Percentiles rank a stretch among this genome's conserved stretches.
phyloP scores from a whole-genome alignment of 345 rosid genomes.

The Xanthoceras sorbifolium region DNA sequence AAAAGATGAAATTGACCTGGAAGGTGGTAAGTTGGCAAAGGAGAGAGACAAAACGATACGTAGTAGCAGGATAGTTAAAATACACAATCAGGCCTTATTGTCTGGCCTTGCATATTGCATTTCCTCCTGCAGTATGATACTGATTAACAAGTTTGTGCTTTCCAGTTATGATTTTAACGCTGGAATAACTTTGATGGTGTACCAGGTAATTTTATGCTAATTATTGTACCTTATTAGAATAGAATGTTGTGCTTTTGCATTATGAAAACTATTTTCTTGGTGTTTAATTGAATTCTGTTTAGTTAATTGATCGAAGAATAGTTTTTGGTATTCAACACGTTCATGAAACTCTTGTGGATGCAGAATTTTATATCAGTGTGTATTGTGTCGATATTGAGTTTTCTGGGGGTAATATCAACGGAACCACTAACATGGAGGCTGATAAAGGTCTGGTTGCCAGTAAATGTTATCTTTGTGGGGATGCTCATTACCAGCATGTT shows the following conservation, averaged over 20 bases:
- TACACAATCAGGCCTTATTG: conserved; percentile 78
- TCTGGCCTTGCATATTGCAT: conserved; percentile 91
- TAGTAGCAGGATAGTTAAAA: conserved; percentile 39
- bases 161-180: conserved; percentile 93
- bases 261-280: background rate
- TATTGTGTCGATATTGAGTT: conserved; percentile 67
- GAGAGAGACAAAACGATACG: conserved; percentile 52
- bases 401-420: conserved; percentile 69
- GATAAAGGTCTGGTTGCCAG: conserved; percentile 95
- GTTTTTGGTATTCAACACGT: conserved; percentile 10
- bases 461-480: conserved; percentile 91
- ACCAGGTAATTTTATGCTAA: conserved; percentile 62
- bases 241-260: background rate
- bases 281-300: conserved; percentile 12
- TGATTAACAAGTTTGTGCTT: conserved; percentile 91
- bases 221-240: background rate
- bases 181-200: conserved; percentile 91
- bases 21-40: conserved; percentile 73
- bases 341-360: conserved; percentile 32
- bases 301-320: background rate
- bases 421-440: conserved; percentile 86
- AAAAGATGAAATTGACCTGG: conserved; percentile 69
- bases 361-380: conserved; percentile 93
- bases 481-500: conserved; percentile 99
- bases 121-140: conserved; percentile 97